Conservation (phyloP, 106 monocot species). For the Dioscorea alata region DNA sequence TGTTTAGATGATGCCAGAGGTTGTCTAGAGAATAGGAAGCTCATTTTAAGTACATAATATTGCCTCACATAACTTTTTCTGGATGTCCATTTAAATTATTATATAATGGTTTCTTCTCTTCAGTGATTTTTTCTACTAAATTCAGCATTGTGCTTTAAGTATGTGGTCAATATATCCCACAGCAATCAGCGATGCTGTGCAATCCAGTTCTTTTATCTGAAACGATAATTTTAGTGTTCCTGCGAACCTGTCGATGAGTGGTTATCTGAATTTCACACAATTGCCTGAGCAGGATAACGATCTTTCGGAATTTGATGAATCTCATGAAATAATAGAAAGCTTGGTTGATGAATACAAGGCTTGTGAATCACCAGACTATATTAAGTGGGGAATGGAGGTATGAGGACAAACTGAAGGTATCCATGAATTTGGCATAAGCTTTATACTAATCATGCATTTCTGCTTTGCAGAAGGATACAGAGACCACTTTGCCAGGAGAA, state of each 20-base stretch:
- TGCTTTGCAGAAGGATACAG: conserved; percentile 30
- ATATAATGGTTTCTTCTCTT: neutral
- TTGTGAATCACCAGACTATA: conserved; percentile 97
- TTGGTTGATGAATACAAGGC: conserved; percentile 98
- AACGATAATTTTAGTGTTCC: neutral
- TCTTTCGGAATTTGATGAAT: conserved; percentile 97
- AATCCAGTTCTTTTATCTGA: neutral
- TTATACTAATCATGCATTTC: neutral
- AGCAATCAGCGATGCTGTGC: neutral
- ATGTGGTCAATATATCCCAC: neutral
- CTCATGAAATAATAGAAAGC: conserved; percentile 90
- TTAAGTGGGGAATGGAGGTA: conserved; percentile 99
- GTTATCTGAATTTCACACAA: neutral
- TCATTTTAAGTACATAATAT: no score
- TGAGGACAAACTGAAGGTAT: neutral
- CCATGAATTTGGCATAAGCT: neutral
- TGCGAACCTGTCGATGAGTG: neutral
- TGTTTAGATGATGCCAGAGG: no score
- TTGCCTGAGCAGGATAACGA: conserved; percentile 75
- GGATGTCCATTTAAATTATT: no score
- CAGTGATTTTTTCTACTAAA: neutral
- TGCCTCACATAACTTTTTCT: no score
- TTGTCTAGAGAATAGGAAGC: no score
- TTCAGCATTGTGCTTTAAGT: neutral
- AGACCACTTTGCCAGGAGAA: conserved; percentile 40